Percentiles rank a stretch among this genome's conserved stretches.
These are phyloP conservation scores for Rhodotorula diobovata DNA, from an alignment of 768 basidiomycete genomes.

Conservation along the genomic window DNA sequence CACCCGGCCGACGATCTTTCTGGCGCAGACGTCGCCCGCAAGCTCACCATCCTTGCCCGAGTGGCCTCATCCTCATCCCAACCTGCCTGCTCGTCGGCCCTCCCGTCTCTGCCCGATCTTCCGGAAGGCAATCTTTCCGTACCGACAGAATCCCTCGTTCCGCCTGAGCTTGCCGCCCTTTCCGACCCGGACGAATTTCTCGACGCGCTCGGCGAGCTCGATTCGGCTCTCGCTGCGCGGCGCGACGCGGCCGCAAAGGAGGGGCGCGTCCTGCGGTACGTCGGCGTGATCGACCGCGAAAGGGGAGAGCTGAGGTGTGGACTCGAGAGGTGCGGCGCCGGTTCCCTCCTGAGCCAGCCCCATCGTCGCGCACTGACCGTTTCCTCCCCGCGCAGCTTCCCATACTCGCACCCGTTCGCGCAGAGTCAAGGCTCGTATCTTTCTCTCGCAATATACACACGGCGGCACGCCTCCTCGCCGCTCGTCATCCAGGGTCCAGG, in stretches of 20 bases:
- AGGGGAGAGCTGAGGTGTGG: constrained; percentile 70
- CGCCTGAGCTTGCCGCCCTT: constrained; percentile 63
- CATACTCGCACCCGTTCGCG: constrained; percentile 83
- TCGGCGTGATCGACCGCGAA: constrained; percentile 83
- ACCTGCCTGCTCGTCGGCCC: constrained; percentile 36
- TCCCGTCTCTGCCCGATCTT: constrained; percentile 50
- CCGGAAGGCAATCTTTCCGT: constrained; percentile 73
- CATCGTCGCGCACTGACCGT: not conserved
- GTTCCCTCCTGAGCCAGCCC: not conserved
- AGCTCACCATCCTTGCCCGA: constrained; percentile 89
- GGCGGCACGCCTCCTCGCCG: constrained; percentile 78
- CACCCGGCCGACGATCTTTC: constrained; percentile 95
- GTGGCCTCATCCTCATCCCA: constrained; percentile 46
- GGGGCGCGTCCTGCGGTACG: constrained; percentile 80
- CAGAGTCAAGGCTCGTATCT: constrained; percentile 95
- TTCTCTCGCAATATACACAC: constrained; percentile 93
- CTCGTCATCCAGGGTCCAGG: constrained; percentile 92
- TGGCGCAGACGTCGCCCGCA: constrained; percentile 93
- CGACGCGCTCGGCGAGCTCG: constrained; percentile 69
- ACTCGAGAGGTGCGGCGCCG: constrained; percentile 70
- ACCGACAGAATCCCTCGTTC: constrained; percentile 77
- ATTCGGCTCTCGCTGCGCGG: constrained; percentile 67
- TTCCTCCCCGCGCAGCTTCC: constrained; percentile 59
- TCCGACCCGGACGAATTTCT: constrained; percentile 77
- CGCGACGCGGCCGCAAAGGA: constrained; percentile 69